Evolutionary conservation across 78 protist genomes (phyloP), one percentile per base, ranked within the genome.

Genomic region (Salpingoeca rosetta): DNA sequence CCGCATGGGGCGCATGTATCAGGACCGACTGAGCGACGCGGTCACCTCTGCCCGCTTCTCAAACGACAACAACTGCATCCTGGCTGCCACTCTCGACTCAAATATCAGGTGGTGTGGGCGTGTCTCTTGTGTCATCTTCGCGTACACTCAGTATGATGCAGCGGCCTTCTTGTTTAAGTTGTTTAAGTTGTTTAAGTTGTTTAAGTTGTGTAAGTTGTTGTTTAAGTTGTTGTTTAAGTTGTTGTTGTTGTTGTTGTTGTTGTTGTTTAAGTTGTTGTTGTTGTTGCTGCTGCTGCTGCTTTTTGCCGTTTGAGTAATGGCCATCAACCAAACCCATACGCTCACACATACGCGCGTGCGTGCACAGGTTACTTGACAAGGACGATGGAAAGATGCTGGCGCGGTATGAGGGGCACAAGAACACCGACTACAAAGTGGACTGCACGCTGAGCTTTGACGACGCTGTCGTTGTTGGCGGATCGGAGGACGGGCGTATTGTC

Each of bases 341-440:
- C n/a, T n/a, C n/a, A n/a, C n/a, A n/a, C n/a, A n/a, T n/a, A n/a
- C n/a, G 57, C 57, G 57, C 57, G 65, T 51, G 7, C 31, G 17
- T 51, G 65, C 17, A 51, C 65, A 39, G 78, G 65, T 45, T 90
- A 31, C 44, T 90, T 25, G 93, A 90, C 78, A 90, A 84, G 57
- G 84, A 82, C 31, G 39, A 88, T 28, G 90, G 87, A 40, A 88
- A 87, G 3, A 41, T 88, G 22, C 36, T 87, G 41, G 76, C 84
- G 77, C 65, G 86, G 0, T 83, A 83, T 11, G 28, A 0, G 0
- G 86, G 86, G 10, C 86, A 83, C 80, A 0, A 0, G 10, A 57
- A 83, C 65, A 7, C 12, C 43, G 1, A 3, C 3, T 83, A 73
- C 27, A 38, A 31, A 11, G 72, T 83, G 2, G 86, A 83, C 35